Evolutionary conservation across 2,329 filamentous ascomycete species (phyloP).

Genomic region (Fusarium subtropicale): DNA sequence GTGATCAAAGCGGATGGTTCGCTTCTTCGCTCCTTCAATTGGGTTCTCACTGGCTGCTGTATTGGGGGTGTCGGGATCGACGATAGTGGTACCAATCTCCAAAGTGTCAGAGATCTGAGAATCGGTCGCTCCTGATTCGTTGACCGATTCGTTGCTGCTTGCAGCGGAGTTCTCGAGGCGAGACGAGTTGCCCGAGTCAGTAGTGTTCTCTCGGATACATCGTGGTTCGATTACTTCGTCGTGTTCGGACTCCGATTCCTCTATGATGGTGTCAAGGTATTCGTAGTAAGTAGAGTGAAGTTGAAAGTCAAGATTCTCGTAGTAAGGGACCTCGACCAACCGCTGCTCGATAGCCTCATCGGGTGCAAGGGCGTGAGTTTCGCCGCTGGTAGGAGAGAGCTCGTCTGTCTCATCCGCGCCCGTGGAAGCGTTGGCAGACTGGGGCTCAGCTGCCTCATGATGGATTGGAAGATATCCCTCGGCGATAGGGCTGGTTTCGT

Average conservation of each 20-base stretch:
- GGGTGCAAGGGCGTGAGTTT: background rate
- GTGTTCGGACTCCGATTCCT: background rate
- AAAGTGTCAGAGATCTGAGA: background rate
- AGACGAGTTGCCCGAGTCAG: background rate
- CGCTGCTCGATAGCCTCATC: background rate
- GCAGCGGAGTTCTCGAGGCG: background rate
- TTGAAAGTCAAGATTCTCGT: background rate
- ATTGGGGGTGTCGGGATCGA: background rate
- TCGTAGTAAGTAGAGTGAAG: background rate
- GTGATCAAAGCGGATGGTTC: slow-evolving; percentile 7
- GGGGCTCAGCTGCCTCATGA: background rate
- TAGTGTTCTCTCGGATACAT: background rate
- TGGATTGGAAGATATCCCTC: background rate
- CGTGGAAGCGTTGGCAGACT: background rate
- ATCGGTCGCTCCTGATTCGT: background rate
- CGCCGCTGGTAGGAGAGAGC: background rate
- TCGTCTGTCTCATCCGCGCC: background rate
- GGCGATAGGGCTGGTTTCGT: background rate
- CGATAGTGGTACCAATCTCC: background rate
- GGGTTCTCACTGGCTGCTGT: background rate
- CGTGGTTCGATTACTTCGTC: background rate
- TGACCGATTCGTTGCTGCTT: background rate
- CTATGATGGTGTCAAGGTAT: background rate
- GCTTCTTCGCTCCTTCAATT: background rate
- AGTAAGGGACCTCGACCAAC: background rate